Evolutionary conservation across 345 rosid species (phyloP).

Genomic region (Pistacia vera): DNA sequence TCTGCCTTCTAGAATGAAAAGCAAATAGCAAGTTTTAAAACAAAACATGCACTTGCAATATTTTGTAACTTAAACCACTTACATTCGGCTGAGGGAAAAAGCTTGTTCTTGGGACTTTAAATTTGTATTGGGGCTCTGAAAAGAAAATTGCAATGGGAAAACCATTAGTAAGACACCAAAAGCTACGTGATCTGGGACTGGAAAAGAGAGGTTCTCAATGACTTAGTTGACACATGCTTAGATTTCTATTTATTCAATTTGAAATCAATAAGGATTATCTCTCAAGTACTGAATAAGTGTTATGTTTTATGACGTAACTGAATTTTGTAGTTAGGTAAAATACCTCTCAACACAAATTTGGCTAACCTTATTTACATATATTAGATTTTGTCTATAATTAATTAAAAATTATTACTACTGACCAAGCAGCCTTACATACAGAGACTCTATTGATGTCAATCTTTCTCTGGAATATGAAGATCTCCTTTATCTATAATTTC

Average conservation of each 20-base stretch:
- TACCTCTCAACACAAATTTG: neutral
- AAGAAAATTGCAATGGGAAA: slow-evolving; percentile 16
- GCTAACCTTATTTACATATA: neutral
- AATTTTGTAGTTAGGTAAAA: neutral
- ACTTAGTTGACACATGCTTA: neutral
- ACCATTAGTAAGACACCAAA: neutral
- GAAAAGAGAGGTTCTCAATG: neutral
- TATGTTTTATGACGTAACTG: neutral
- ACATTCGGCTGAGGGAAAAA: slow-evolving; percentile 96
- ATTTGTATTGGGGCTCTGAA: slow-evolving; percentile 83
- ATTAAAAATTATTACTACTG: neutral
- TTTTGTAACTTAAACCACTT: slow-evolving; percentile 25
- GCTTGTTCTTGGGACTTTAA: slow-evolving; percentile 75
- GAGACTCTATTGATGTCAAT: neutral
- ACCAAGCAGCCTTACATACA: neutral
- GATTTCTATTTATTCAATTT: neutral
- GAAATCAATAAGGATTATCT: neutral
- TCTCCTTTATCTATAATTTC: neutral
- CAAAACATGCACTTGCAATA: neutral
- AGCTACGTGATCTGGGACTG: neutral
- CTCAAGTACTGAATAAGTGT: neutral
- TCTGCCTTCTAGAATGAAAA: neutral
- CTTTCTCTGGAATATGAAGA: neutral
- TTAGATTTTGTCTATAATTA: neutral
- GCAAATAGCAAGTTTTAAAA: neutral